Conservation (phyloP, 2,329 filamentous ascomycete genomes). For the Paramyrothecium roridum region DNA sequence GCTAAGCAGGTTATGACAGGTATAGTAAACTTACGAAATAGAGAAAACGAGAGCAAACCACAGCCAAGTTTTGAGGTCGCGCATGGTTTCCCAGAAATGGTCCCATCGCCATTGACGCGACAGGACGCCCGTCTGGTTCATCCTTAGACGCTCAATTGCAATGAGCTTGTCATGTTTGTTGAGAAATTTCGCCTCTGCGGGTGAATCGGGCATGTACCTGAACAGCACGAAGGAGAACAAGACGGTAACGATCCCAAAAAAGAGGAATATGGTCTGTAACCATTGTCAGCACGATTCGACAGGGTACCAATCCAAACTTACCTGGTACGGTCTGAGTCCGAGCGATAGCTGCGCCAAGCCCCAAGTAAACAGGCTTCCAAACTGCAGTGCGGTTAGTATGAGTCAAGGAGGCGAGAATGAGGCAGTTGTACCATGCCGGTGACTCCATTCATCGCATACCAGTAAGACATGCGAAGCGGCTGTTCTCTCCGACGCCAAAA, state of each 20-base stretch:
- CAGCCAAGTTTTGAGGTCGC: slow-evolving; percentile 32
- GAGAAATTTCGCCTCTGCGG: slow-evolving; percentile 54
- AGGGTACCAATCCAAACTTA: background rate
- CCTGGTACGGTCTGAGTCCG: slow-evolving; percentile 9
- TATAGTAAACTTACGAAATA: slow-evolving; percentile 38
- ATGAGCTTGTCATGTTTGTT: slow-evolving; percentile 51
- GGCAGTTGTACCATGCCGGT: slow-evolving; percentile 13
- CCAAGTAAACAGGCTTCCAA: slow-evolving; percentile 15
- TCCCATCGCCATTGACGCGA: slow-evolving; percentile 31
- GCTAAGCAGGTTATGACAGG: background rate
- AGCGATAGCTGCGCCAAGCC: slow-evolving; percentile 7
- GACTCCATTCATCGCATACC: slow-evolving; percentile 2
- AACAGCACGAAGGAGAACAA: slow-evolving; percentile 42
- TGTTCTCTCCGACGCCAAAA: slow-evolving; percentile 1
- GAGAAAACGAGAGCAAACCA: slow-evolving; percentile 40
- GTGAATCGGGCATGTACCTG: slow-evolving; percentile 58
- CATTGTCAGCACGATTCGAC: background rate
- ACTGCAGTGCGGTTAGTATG: background rate
- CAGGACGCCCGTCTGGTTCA: slow-evolving; percentile 40
- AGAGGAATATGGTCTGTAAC: slow-evolving; percentile 16
- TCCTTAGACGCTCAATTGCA: slow-evolving; percentile 52
- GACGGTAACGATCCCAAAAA: slow-evolving; percentile 30
- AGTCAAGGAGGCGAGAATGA: background rate
- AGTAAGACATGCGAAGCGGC: slow-evolving; percentile 2
- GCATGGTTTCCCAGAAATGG: slow-evolving; percentile 29